phyloP scores from a whole-genome alignment of 176 grass and related monocot species.

The Metroxylon sagu region DNA sequence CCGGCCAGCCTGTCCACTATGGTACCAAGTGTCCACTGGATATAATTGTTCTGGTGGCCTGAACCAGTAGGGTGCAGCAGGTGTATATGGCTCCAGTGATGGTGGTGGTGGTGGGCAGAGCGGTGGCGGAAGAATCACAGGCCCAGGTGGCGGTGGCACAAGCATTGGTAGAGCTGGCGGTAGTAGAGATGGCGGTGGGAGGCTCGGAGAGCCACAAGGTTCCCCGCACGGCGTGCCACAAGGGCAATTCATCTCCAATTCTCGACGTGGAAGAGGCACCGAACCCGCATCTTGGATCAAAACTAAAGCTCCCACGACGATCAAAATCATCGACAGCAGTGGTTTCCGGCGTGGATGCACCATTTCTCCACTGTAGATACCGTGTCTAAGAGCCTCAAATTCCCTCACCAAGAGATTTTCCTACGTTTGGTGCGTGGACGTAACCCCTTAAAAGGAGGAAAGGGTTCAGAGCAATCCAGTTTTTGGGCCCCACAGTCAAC shows the following conservation, averaged over 20 bases:
- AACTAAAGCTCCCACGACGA: not conserved
- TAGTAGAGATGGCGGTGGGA: conserved; percentile 28
- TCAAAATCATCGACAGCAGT: not conserved
- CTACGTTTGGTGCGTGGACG: not conserved
- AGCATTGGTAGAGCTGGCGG: too few relatives aligned
- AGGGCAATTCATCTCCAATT: conserved; percentile 21
- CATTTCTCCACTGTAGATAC: too few relatives aligned
- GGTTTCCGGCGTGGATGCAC: not conserved
- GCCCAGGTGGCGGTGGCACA: conserved; percentile 1
- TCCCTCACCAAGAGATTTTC: too few relatives aligned
- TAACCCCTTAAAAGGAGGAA: not conserved
- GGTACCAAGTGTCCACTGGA: conserved; percentile 54
- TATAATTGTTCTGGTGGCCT: conserved; percentile 46
- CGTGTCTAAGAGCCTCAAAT: too few relatives aligned
- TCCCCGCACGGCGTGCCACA: conserved; percentile 43
- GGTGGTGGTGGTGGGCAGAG: conserved; percentile 48
- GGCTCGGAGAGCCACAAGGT: conserved; percentile 49
- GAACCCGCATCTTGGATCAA: not conserved
- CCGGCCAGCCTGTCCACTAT: conserved; percentile 23
- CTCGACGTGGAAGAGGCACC: not conserved
- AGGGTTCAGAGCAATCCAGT: not conserved
- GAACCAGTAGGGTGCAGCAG: conserved; percentile 39
- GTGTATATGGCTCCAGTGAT: conserved; percentile 6
- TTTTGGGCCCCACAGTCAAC: conserved; percentile 5
- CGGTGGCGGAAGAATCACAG: conserved; percentile 1